These are phyloP conservation scores for Cladosporium oxysporum DNA, from an alignment of 2,329 filamentous ascomycete genomes.

Conservation along the genomic window DNA sequence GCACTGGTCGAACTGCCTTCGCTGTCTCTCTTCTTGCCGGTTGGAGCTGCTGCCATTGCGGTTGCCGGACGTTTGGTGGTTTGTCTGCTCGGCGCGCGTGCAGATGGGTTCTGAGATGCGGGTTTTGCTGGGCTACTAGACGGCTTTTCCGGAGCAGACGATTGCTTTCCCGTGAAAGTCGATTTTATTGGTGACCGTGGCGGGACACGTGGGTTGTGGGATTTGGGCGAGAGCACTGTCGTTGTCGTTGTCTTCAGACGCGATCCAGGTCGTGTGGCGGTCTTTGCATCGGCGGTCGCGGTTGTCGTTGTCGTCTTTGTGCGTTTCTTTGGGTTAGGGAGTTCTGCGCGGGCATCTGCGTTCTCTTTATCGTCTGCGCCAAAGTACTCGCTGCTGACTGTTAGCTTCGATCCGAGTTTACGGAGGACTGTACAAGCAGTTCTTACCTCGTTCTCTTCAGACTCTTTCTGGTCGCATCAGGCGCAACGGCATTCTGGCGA, in stretches of 20 bases:
- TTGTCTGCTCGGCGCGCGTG: slow-evolving; percentile 63
- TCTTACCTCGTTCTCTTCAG: slow-evolving; percentile 39
- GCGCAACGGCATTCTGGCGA: not conserved
- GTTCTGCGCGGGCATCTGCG: slow-evolving; percentile 45
- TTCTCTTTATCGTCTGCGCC: slow-evolving; percentile 76
- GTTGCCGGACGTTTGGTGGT: slow-evolving; percentile 51
- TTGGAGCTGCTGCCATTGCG: slow-evolving; percentile 38
- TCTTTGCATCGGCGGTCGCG: slow-evolving; percentile 34
- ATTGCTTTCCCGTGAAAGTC: slow-evolving; percentile 58
- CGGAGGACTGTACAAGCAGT: not conserved
- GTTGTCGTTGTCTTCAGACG: slow-evolving; percentile 32
- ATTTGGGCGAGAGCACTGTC: slow-evolving; percentile 77
- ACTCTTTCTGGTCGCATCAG: slow-evolving; percentile 23
- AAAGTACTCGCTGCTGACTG: slow-evolving; percentile 57
- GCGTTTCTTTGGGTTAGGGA: slow-evolving; percentile 71
- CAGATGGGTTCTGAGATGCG: slow-evolving; percentile 52
- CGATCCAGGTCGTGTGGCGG: slow-evolving; percentile 36
- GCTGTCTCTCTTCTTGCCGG: slow-evolving; percentile 45
- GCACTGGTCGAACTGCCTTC: slow-evolving; percentile 63
- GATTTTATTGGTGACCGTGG: slow-evolving; percentile 57
- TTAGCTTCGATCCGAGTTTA: slow-evolving; percentile 22
- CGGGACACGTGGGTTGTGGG: slow-evolving; percentile 72
- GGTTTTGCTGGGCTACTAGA: slow-evolving; percentile 50
- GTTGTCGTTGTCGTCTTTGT: slow-evolving; percentile 37
- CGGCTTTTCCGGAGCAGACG: slow-evolving; percentile 56